Base-by-base conservation (phyloP, 768 basidiomycete species). In the Chalciporus pseudorubinellus region DNA sequence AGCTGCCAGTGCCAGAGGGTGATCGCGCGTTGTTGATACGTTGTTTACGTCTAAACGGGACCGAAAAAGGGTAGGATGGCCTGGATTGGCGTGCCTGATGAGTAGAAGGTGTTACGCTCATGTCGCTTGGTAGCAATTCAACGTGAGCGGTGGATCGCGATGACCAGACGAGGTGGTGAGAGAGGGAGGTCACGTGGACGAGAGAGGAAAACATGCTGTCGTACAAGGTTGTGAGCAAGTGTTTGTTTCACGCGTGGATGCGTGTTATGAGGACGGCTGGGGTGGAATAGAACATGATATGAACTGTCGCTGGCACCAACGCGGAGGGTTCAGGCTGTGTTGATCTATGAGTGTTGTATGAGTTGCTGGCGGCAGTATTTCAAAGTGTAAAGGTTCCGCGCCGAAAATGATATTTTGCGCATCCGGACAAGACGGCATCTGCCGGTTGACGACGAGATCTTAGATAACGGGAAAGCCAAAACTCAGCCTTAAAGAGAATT, bases 381-480 rank as follows among this genome's bases (percentile, higher is more conserved):
- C 43, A 52, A 31, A 55, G 16, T 36, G n/a, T 36, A 67, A 68
- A 61, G 62, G 58, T 22, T 59, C 66, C 66, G 66, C 58, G 55
- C 62, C 65, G 66, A 68, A 50, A 67, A 65, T 65, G 53, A 51
- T 59, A 56, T 62, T 46, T 6, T 64, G 59, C 59, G 62, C 56
- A 50, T 56, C 59, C 56, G 62, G 36, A 48, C 51, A 55, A 46
- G 47, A 56, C 65, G 65, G 65, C 64, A 66, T 34, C 40, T 66
- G 51, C 65, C 65, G 63, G 51, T 9, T 61, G 46, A 59, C 53
- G 65, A 64, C 61, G 39, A 59, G 65, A 68, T 68, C 65, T 26
- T 44, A 61, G 66, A 63, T 63, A 57, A 47, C 62, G 62, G 64
- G 44, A 55, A 68, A 70, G 69, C 57, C 67, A 71, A 68, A 68